Evolutionary conservation across 2,329 filamentous ascomycete genomes (phyloP), one percentile per base, ranked within the genome.

Genomic region (Aspergillus ibericus): DNA sequence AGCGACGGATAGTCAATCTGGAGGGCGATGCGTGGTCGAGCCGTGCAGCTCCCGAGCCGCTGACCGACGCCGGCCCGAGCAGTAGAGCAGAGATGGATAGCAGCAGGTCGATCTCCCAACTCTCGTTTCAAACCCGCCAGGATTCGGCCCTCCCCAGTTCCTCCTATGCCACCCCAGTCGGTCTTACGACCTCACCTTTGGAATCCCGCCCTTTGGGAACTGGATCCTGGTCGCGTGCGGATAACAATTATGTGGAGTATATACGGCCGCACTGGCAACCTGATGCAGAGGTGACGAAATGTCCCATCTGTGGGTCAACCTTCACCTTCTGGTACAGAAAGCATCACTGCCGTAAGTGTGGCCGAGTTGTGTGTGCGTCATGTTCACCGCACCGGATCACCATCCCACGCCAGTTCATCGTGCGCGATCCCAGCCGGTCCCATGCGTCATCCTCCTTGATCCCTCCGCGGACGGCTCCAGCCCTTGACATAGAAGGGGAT

Each of bases 281-380:
- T 4, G 93, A 98, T 75, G 81, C 84, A 4, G 92, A 96, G 66
- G 92, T 91, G 10, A 86, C 87, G 1, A 83, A 87, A 61, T 98
- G 93, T 72, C 91, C 92, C 1, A 96, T 59, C 58, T 98, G 93
- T 72, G 80, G 81, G 53, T 85, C 84, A 0, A 85, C 87, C 49
- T 98, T 98, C 71, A 90, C 85, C 71, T 89, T 96, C 66, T 91
- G 92, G 78, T 88, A 91, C 70, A 84, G 93, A 62, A 96, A 96
- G 72, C 93, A 98, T 77, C 93, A 98, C 72, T 98, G 93, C 82
- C 86, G 93, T 84, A 97, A 96, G 84, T 98, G 93, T 72, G 93
- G 93, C 47, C 83, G 92, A 61, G 93, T 98, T 8, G 93, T 98
- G 22, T 98, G 93, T 75, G 87, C 88, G 58, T 82, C 86, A 18